These are phyloP conservation scores for Capsella bursapastoris DNA, from an alignment of 345 rosid species.

Conservation along the genomic window DNA sequence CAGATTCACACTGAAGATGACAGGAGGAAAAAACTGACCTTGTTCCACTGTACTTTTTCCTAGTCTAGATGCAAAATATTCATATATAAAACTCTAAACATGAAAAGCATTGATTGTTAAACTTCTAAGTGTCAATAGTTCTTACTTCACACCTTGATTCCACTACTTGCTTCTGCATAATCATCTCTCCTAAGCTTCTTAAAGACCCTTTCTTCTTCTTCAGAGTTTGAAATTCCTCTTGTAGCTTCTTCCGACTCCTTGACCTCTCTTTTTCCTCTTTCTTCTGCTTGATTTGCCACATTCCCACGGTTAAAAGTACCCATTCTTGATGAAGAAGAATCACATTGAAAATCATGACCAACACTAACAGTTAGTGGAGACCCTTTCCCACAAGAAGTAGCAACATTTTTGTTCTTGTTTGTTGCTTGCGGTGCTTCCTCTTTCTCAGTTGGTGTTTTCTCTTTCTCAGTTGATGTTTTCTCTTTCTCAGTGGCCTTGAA, in stretches of 20 bases:
- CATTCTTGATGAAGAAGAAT: slow-evolving; percentile 41
- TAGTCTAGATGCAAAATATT: slow-evolving; percentile 24
- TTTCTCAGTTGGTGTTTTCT: neutral
- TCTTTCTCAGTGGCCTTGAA: slow-evolving; percentile 71
- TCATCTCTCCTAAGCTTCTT: slow-evolving; percentile 59
- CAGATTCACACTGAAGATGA: slow-evolving; percentile 16
- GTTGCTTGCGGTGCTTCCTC: slow-evolving; percentile 33
- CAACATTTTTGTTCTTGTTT: slow-evolving; percentile 30
- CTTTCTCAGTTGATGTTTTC: slow-evolving; percentile 43
- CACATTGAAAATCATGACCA: slow-evolving; percentile 37
- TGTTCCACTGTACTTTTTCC: slow-evolving; percentile 8
- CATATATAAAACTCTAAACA: neutral
- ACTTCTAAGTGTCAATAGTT: slow-evolving; percentile 2
- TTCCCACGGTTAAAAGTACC: slow-evolving; percentile 35
- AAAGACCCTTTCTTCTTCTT: slow-evolving; percentile 46
- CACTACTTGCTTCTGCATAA: slow-evolving; percentile 25
- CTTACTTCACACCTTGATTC: slow-evolving; percentile 31
- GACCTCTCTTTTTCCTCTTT: slow-evolving; percentile 45
- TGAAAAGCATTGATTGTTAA: slow-evolving; percentile 13
- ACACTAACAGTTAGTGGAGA: slow-evolving; percentile 31
- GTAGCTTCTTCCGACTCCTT: slow-evolving; percentile 39
- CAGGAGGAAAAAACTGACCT: neutral
- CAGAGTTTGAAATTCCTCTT: slow-evolving; percentile 38
- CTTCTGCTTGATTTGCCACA: slow-evolving; percentile 47
- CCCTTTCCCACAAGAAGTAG: slow-evolving; percentile 31